A percentile compares a stretch with the other conserved stretches of the same genome.
These are phyloP conservation scores for Starmera pachycereana DNA, from an alignment of 805 yeast genomes.

Conservation along the genomic window DNA sequence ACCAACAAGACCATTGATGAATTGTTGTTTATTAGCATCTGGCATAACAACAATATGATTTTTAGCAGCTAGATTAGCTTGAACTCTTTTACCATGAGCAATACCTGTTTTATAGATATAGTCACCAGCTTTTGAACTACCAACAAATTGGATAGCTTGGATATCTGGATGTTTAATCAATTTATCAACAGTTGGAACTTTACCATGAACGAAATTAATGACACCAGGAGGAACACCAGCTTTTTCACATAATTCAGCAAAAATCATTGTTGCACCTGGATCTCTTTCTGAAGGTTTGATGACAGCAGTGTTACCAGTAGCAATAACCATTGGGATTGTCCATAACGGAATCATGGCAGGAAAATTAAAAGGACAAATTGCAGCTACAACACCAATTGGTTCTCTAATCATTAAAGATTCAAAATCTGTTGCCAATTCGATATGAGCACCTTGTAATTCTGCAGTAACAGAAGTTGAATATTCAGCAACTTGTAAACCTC, in stretches of 20 bases:
- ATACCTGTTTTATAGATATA: constrained; percentile 60
- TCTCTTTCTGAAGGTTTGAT: constrained; percentile 65
- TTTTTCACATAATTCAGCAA: constrained; percentile 56
- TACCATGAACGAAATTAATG: constrained; percentile 61
- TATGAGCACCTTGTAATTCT: constrained; percentile 50
- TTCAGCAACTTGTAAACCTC: constrained; percentile 75
- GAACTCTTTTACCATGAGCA: constrained; percentile 66
- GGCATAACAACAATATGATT: constrained; percentile 66
- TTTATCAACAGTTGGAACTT: constrained; percentile 60
- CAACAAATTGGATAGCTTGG: constrained; percentile 69
- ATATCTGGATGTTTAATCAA: constrained; percentile 59
- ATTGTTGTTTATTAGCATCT: constrained; percentile 56
- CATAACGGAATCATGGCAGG: constrained; percentile 71
- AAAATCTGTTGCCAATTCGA: constrained; percentile 67
- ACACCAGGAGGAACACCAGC: constrained; percentile 73
- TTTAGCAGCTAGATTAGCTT: constrained; percentile 70
- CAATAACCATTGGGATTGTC: constrained; percentile 43
- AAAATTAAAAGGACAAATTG: constrained; percentile 76
- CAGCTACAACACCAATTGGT: constrained; percentile 66
- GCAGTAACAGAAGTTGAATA: constrained; percentile 57
- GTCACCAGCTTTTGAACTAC: constrained; percentile 66
- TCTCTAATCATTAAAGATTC: constrained; percentile 64
- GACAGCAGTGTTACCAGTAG: constrained; percentile 65
- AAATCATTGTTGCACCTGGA: constrained; percentile 67
- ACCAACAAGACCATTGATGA: constrained; percentile 56